Evolutionary conservation across 2,329 filamentous ascomycete species (phyloP).

Genomic region (Diaporthe citri): DNA sequence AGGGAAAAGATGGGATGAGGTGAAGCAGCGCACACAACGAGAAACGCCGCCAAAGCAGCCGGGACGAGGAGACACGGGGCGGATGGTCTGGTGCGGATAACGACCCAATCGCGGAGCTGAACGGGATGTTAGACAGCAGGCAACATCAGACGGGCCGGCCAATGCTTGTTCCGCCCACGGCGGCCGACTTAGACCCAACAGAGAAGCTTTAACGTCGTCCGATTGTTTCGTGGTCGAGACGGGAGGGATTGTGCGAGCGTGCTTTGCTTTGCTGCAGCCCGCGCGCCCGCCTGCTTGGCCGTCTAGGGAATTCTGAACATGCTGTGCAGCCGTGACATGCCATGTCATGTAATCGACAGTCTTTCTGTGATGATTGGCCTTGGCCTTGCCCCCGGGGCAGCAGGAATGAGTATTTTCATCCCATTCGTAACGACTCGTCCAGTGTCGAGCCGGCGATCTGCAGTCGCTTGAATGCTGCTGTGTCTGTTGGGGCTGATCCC

Average conservation of each 20-base stretch:
- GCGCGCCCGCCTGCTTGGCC: neutral
- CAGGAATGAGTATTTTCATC: conserved; percentile 12
- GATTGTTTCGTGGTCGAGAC: conserved; percentile 13
- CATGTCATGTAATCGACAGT: conserved; percentile 3
- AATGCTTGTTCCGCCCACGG: conserved; percentile 5
- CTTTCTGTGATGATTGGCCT: neutral
- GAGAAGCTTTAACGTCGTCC: conserved; percentile 27
- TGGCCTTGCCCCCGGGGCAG: neutral
- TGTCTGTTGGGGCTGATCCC: neutral
- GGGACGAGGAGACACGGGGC: conserved; percentile 17
- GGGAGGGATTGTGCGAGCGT: neutral
- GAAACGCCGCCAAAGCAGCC: conserved; percentile 19
- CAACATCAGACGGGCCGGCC: conserved; percentile 1
- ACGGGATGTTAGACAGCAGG: neutral
- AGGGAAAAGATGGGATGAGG: conserved; percentile 9
- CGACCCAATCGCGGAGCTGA: conserved; percentile 28
- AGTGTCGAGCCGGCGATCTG: conserved; percentile 1
- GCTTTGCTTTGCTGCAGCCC: neutral
- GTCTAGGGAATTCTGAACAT: neutral
- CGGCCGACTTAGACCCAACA: neutral
- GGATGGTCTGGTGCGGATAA: conserved; percentile 25
- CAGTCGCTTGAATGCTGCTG: neutral
- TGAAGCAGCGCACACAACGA: conserved; percentile 10
- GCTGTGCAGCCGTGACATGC: neutral
- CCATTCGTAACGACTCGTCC: conserved; percentile 11